Evolutionary conservation across 202 grass and related monocot species (phyloP).

Genomic region (Cymbopogon flexuosus): DNA sequence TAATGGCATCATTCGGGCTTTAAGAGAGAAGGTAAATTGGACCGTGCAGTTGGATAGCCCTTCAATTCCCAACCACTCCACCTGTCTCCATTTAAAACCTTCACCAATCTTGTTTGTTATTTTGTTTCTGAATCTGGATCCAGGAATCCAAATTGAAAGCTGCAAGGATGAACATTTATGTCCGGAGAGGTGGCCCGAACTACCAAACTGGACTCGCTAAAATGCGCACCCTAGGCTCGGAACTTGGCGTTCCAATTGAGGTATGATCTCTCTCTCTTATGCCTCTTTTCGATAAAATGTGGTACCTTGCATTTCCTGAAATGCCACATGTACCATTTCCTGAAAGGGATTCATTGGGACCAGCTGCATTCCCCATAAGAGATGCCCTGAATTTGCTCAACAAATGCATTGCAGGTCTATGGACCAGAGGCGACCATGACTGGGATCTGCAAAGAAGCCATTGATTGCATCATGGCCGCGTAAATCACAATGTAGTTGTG

Average conservation of each 20-base stretch:
- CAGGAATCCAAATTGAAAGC: slow-evolving; percentile 93
- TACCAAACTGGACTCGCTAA: slow-evolving; percentile 90
- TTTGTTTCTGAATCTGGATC: slow-evolving; percentile 5
- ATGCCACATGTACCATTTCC: background rate
- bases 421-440: slow-evolving; percentile 97
- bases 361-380: background rate
- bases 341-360: background rate
- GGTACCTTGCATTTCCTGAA: background rate
- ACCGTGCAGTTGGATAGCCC: slow-evolving; percentile 4
- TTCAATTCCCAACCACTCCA: slow-evolving; percentile 30
- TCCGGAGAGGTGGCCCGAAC: slow-evolving; percentile 89
- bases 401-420: slow-evolving; percentile 61
- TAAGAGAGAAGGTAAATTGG: slow-evolving; percentile 79
- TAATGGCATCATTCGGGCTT: slow-evolving; percentile 77
- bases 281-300: background rate
- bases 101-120: slow-evolving; percentile 18
- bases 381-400: slow-evolving; percentile 5
- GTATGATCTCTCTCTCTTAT: slow-evolving; percentile 31
- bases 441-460: slow-evolving; percentile 97
- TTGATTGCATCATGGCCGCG: slow-evolving; percentile 74
- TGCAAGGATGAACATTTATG: slow-evolving; percentile 82
- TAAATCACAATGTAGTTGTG: background rate
- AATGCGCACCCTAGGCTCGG: slow-evolving; percentile 75
- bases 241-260: slow-evolving; percentile 81
- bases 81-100: slow-evolving; percentile 26